Base-by-base conservation (phyloP, 2,329 filamentous ascomycete genomes). In the Colletotrichum sublineola region DNA sequence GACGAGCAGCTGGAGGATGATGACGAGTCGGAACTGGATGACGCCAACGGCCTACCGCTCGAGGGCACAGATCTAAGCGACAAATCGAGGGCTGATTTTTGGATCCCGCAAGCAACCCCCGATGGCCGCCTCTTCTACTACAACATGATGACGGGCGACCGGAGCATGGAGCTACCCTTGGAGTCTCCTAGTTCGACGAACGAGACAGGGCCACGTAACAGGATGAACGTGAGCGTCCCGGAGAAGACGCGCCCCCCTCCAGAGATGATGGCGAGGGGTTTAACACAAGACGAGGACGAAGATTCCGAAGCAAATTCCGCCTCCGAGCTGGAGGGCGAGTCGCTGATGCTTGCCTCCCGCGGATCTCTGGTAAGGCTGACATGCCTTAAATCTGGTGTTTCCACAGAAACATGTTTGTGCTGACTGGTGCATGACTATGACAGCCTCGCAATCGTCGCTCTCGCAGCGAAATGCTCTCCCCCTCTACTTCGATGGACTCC, bases 71-170 rank as follows among this genome's bases (percentile, higher is more conserved):
- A 88, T 57, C 82, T 82, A 20, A 79, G 74, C 74, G 91, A 92
- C 78, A 93, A 94, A 79, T 95, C 96, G 77, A 92, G 96, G 80
- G 95, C 96, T 57, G 96, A 97, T 75, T 99, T 97, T 80, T 99
- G 96, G 96, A 97, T 99, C 76, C 96, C 96, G 24, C 96, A 99
- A 84, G 96, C 95, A 18, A 99, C 96, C 0, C 90, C 94, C 1
- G 95, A 98, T 80, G 96, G 96, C 66, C 90, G 95, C 68, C 84
- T 99, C 33, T 99, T 97, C 83, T 99, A 98, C 84, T 98, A 97
- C 87, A 99, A 99, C 82, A 98, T 96, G 74, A 91, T 98, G 84
- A 99, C 96, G 0, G 95, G 96, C 67, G 94, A 97, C 78, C 97
- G 94, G 79, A 97, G 94, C 74, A 96, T 95, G 90, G 96, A 99